These are phyloP conservation scores for Epicoccum sorghinum DNA, from an alignment of 2,329 filamentous ascomycete species.

Conservation along the genomic window DNA sequence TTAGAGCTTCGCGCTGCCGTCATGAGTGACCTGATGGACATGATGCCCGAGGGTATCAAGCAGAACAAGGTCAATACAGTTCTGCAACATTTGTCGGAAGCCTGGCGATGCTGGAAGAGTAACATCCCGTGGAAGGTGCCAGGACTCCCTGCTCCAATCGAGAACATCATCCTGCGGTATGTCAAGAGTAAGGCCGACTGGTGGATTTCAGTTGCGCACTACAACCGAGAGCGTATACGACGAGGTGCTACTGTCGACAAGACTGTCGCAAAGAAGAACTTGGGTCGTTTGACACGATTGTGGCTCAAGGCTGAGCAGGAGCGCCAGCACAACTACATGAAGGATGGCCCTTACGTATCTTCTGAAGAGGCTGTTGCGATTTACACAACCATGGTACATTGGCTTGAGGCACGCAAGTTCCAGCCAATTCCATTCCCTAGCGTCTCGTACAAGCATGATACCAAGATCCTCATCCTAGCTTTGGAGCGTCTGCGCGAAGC, in stretches of 20 bases:
- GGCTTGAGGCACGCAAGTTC: constrained; percentile 97
- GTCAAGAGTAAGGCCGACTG: constrained; percentile 99
- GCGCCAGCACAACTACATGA: constrained; percentile 98
- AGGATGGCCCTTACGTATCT: constrained; percentile 97
- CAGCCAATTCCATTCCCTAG: constrained; percentile 98
- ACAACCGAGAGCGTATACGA: constrained; percentile 96
- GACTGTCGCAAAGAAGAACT: constrained; percentile 98
- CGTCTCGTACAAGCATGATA: constrained; percentile 99
- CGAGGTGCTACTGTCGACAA: constrained; percentile 98
- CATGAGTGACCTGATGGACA: constrained; percentile 99
- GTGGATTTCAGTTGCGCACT: constrained; percentile 99
- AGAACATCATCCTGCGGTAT: constrained; percentile 98
- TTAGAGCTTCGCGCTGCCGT: constrained; percentile 95
- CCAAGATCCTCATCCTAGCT: constrained; percentile 95
- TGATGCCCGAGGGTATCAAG: constrained; percentile 99
- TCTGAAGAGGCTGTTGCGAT: constrained; percentile 98
- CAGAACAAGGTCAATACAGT: constrained; percentile 99
- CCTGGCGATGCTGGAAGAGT: constrained; percentile 99
- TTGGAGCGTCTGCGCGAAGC: constrained; percentile 91
- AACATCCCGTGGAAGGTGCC: constrained; percentile 99
- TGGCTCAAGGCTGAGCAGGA: constrained; percentile 99
- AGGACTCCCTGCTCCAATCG: constrained; percentile 92
- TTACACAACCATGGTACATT: constrained; percentile 98
- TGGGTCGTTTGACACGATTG: constrained; percentile 89
- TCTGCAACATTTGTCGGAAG: constrained; percentile 94